Conservation (phyloP, 768 basidiomycete species). For the Mycena galopus region DNA sequence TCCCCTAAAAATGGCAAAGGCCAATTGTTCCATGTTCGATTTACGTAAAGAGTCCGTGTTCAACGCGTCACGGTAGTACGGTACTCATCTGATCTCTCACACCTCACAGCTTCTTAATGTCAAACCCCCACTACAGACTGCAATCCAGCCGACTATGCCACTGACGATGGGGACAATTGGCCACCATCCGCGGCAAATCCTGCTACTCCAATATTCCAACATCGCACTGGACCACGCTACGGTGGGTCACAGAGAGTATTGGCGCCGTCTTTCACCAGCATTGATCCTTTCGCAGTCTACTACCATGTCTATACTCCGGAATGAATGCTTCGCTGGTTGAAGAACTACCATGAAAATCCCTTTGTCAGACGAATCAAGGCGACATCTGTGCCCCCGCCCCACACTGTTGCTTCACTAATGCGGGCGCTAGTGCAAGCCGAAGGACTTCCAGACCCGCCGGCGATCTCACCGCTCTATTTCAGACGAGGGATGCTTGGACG, state of each 20-base stretch:
- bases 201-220: neutral
- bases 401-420: slow-evolving; percentile 15
- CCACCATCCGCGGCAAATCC: neutral
- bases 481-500: neutral
- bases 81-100: no score
- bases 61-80: no score
- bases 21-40: no score
- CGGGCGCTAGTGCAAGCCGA: slow-evolving; percentile 16
- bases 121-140: neutral
- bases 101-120: no score
- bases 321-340: slow-evolving; percentile 12
- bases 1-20: no score
- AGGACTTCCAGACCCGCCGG: neutral
- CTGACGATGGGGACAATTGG: neutral
- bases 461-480: neutral
- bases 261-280: neutral
- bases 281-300: slow-evolving; percentile 10
- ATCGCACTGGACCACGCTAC: neutral
- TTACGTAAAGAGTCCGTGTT: no score
- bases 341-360: neutral
- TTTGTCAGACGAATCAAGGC: slow-evolving; percentile 19
- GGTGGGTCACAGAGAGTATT: neutral
- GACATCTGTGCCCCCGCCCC: slow-evolving; percentile 17
- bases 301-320: slow-evolving; percentile 13
- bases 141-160: neutral